These are phyloP conservation scores for Dendrocalamus sinicus DNA, from an alignment of 176 grass and related monocot species.

Conservation along the genomic window DNA sequence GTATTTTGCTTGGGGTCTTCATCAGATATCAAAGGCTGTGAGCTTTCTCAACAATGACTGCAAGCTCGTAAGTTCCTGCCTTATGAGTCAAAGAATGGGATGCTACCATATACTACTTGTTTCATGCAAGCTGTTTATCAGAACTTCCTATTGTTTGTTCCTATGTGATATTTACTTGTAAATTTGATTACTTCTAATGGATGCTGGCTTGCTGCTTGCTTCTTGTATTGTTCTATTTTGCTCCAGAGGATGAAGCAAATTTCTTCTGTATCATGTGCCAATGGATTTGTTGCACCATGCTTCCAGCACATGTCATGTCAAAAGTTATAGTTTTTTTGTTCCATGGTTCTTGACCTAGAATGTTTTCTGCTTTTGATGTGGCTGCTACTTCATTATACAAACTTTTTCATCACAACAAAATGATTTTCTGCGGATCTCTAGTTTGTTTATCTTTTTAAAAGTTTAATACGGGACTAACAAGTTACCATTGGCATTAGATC, in stretches of 20 bases:
- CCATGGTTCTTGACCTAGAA: background rate
- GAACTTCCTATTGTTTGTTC: slow-evolving; percentile 2
- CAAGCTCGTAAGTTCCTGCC: slow-evolving; percentile 78
- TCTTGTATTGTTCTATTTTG: slow-evolving; percentile 24
- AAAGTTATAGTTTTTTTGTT: slow-evolving; percentile 7
- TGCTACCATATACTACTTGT: background rate
- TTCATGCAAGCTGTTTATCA: slow-evolving; percentile 20
- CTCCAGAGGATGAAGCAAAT: slow-evolving; percentile 4
- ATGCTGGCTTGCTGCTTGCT: slow-evolving; percentile 1
- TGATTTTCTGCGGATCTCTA: slow-evolving; percentile 16
- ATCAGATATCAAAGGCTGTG: slow-evolving; percentile 98
- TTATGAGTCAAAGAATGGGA: slow-evolving; percentile 27
- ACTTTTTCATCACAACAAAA: background rate
- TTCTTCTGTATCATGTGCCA: slow-evolving; percentile 13
- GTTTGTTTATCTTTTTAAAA: background rate
- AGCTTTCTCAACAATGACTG: slow-evolving; percentile 99
- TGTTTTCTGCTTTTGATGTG: slow-evolving; percentile 28
- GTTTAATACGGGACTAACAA: background rate
- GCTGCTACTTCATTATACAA: background rate
- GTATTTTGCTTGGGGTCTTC: slow-evolving; percentile 98
- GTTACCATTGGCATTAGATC: slow-evolving; percentile 14
- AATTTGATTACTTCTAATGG: slow-evolving; percentile 25
- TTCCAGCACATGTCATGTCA: slow-evolving; percentile 14
- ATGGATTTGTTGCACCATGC: background rate
- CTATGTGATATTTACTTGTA: slow-evolving; percentile 14